Evolutionary conservation across 768 basidiomycete genomes (phyloP), one percentile per base, ranked within the genome.

Genomic region (Hydnomerulius pinastri): DNA sequence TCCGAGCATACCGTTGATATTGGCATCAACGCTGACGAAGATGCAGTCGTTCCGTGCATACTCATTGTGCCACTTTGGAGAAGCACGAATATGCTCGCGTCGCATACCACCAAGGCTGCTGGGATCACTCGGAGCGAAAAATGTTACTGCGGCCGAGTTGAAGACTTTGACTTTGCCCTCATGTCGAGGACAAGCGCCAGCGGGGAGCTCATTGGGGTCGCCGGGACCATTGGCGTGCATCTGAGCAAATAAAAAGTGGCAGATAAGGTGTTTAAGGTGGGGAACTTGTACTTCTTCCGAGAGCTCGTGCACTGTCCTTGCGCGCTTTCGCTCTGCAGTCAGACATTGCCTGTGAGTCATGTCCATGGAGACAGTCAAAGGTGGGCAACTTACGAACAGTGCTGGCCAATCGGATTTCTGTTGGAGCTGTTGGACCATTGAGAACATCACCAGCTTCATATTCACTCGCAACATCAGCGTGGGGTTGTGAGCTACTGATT

Each of bases 101-200:
- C 50, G 46, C 66, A 71, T 68, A 1, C 65, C 64, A 12, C 48
- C 32, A 10, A 51, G 10, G n/a, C 63, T 62, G 21, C 53, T 58
- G 4, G 46, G 49, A 10, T 70, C 65, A 43, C 69, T 67, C 0
- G 66, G 62, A 10, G 65, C 59, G 50, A 54, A 65, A 39, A 57
- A 70, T 3, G 29, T 51, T 5, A 59, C 56, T 6, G 38, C 28
- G 2, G 62, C 60, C 2, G 63, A 66, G 36, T 60, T 56, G 30
- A 48, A 63, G 18, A 66, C 51, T 1, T 18, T 4, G n/a, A 61
- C 37, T 36, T 32, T 2, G 13, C 47, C 41, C 5, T 20, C 6
- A 10, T 36, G 38, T 10, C 1, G 2, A 9, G 58, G 58, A 35
- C 46, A 56, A 9, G 25, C 12, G 3, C 27, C 21, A 12, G 51